These are phyloP conservation scores for Galeopsis tetrahit DNA, from an alignment of 257 asterid species.

Conservation along the genomic window DNA sequence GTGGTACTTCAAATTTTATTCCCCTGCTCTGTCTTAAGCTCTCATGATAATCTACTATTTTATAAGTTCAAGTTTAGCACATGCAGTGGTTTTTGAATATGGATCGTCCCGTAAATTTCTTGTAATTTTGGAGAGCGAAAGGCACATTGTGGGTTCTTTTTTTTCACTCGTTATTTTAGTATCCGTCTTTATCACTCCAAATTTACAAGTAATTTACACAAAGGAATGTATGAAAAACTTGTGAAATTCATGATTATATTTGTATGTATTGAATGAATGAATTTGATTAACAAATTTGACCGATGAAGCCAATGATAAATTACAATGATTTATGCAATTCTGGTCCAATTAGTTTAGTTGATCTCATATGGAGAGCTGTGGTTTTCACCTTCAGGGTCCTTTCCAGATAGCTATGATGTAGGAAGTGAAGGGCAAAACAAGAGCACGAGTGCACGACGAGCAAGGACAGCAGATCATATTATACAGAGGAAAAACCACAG, in stretches of 20 bases:
- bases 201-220: background rate
- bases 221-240: background rate
- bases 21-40: background rate
- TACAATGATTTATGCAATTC: background rate
- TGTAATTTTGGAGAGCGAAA: background rate
- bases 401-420: conserved; percentile 37
- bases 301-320: background rate
- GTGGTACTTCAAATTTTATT: background rate
- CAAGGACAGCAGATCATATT: conserved; percentile 47
- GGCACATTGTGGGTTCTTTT: no score
- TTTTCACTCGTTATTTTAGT: background rate
- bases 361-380: no score
- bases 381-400: background rate
- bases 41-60: background rate
- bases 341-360: background rate
- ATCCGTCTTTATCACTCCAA: background rate
- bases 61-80: conserved; percentile 9
- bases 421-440: conserved; percentile 43
- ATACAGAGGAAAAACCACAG: conserved; percentile 55
- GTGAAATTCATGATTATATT: background rate
- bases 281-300: background rate
- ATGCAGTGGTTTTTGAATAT: background rate
- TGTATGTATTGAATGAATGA: background rate
- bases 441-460: conserved; percentile 31
- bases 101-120: background rate